These are phyloP conservation scores for Margaritispora aquatica DNA, from an alignment of 495 filamentous ascomycete genomes.

Conservation along the genomic window DNA sequence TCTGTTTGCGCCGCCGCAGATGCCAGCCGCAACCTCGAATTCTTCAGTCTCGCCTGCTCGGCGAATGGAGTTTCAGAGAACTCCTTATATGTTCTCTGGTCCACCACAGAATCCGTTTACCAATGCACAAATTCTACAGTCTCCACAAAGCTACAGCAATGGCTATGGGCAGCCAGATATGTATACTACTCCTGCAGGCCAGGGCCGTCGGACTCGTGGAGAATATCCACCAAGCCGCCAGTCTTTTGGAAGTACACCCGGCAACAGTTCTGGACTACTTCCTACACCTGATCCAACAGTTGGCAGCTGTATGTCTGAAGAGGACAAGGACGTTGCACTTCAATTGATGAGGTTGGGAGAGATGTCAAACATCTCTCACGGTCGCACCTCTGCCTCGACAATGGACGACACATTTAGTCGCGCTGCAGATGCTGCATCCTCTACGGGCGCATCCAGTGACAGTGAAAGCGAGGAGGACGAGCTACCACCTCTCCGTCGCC, in stretches of 20 bases:
- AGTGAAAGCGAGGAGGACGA: constrained; percentile 75
- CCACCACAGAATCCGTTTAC: constrained; percentile 67
- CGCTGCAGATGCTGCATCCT: constrained; percentile 78
- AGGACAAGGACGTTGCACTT: constrained; percentile 96
- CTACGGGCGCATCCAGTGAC: constrained; percentile 73
- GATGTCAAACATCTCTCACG: constrained; percentile 80
- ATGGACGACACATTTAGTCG: constrained; percentile 88
- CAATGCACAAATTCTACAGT: constrained; percentile 65
- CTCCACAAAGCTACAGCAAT: constrained; percentile 67
- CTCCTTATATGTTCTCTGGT: constrained; percentile 61
- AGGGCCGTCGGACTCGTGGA: constrained; percentile 57
- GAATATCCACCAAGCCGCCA: constrained; percentile 38
- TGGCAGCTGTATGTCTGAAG: constrained; percentile 91
- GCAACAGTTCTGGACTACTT: constrained; percentile 52
- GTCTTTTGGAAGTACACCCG: constrained; percentile 29
- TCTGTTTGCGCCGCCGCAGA: constrained; percentile 88
- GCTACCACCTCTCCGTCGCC: constrained; percentile 53
- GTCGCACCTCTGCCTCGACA: constrained; percentile 88
- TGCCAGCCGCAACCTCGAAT: constrained; percentile 79
- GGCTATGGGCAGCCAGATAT: constrained; percentile 36
- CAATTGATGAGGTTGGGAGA: constrained; percentile 95
- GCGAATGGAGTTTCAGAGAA: constrained; percentile 48
- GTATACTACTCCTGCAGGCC: constrained; percentile 51
- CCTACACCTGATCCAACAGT: constrained; percentile 94
- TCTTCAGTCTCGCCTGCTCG: constrained; percentile 91